A percentile compares a stretch with the other conserved stretches of the same genome.
Evolutionary conservation across 2,329 filamentous ascomycete genomes (phyloP).

Genomic region (Botrytis cinerea): DNA sequence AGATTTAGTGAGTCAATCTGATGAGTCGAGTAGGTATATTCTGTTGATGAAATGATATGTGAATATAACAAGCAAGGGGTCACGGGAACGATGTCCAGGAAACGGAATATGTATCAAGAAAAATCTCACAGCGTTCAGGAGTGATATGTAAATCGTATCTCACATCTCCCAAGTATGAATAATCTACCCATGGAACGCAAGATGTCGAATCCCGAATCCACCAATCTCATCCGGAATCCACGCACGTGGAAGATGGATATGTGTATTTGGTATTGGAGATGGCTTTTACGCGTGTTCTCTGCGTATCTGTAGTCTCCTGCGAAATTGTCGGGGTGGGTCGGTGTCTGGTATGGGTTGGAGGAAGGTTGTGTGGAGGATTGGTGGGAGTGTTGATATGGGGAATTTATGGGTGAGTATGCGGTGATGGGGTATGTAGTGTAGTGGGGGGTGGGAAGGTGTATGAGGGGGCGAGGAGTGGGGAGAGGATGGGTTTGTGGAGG

Average conservation of each 20-base stretch:
- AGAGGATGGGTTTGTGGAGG: neutral
- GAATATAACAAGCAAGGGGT: neutral
- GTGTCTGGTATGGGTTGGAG: accelerated
- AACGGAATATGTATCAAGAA: neutral
- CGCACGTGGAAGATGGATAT: neutral
- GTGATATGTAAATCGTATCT: too few relatives aligned
- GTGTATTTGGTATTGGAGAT: neutral
- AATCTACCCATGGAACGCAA: neutral
- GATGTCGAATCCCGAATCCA: neutral
- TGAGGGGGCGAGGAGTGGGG: neutral
- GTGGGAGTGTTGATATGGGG: neutral
- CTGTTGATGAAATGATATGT: neutral
- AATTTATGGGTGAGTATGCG: neutral
- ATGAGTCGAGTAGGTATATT: neutral
- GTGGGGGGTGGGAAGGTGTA: neutral
- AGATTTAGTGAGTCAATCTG: too few relatives aligned
- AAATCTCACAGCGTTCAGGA: accelerated
- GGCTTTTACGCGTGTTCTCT: neutral
- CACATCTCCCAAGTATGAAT: neutral
- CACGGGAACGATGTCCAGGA: neutral
- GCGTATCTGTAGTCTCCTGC: neutral
- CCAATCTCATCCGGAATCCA: neutral
- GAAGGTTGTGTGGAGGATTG: neutral
- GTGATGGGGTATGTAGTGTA: neutral
- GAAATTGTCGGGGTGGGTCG: neutral